phyloP scores from a whole-genome alignment of 495 filamentous ascomycete species.

The Niebla homalea region DNA sequence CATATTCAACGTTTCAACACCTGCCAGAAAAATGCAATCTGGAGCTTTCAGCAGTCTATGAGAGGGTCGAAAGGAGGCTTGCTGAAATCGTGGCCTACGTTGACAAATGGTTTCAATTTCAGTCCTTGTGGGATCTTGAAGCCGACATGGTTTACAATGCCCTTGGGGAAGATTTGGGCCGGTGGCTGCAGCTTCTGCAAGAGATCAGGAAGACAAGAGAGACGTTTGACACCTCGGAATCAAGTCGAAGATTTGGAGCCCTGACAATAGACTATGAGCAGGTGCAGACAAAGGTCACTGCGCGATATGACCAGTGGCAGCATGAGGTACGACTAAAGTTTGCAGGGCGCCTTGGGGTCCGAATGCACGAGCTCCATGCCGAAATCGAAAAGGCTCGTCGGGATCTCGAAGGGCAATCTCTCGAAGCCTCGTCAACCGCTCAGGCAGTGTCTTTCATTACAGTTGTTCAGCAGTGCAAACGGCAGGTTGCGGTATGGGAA shows the following conservation, averaged over 20 bases:
- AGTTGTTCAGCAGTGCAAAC: constrained; percentile 87
- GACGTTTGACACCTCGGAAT: constrained; percentile 92
- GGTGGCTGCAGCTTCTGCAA: constrained; percentile 87
- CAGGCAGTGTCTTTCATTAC: constrained; percentile 98
- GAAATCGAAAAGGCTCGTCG: constrained; percentile 78
- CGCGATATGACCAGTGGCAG: constrained; percentile 99
- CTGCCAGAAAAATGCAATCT: constrained; percentile 71
- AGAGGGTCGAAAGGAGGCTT: constrained; percentile 64
- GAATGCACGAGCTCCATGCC: constrained; percentile 76
- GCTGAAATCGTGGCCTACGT: constrained; percentile 67
- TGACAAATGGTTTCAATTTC: constrained; percentile 95
- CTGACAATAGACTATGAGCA: constrained; percentile 94
- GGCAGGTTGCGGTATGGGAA: constrained; percentile 83
- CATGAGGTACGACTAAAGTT: constrained; percentile 92
- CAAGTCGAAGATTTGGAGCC: constrained; percentile 80
- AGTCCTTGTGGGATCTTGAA: constrained; percentile 95
- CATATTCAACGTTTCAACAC: constrained; percentile 67
- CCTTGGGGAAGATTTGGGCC: constrained; percentile 77
- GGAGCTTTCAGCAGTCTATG: constrained; percentile 65
- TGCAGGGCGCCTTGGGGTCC: constrained; percentile 71
- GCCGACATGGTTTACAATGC: constrained; percentile 87
- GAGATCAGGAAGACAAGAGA: constrained; percentile 86
- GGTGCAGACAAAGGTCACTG: constrained; percentile 93
- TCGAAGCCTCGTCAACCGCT: constrained; percentile 85
- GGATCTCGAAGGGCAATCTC: constrained; percentile 77